phyloP scores from a whole-genome alignment of 257 asterid genomes.

The Catharanthus roseus region DNA sequence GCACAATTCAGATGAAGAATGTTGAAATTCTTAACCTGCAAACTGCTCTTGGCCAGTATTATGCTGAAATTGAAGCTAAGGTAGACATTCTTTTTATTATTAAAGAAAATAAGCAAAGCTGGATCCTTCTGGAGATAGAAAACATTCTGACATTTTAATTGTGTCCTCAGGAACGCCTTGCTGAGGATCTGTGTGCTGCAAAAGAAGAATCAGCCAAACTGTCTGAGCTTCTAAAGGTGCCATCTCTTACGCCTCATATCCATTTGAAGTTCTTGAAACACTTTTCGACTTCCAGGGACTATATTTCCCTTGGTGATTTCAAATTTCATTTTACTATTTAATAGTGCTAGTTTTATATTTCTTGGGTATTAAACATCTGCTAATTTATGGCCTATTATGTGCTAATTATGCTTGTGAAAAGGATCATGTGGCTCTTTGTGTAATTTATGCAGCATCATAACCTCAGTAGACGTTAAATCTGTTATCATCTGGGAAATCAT shows the following conservation, averaged over 20 bases:
- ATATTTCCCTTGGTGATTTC: neutral
- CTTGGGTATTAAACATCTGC: neutral
- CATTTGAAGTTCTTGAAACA: slow-evolving; percentile 1
- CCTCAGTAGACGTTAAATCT: neutral
- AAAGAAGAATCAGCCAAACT: slow-evolving; percentile 75
- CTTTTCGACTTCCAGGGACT: neutral
- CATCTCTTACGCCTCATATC: slow-evolving; percentile 14
- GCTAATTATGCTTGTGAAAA: neutral
- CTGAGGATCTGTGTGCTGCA: slow-evolving; percentile 57
- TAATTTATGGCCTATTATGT: neutral
- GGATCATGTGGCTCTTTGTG: neutral
- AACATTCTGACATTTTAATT: neutral
- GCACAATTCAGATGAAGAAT: slow-evolving; percentile 75
- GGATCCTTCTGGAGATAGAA: neutral
- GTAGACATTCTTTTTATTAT: slow-evolving; percentile 27
- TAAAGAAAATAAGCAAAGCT: slow-evolving; percentile 10
- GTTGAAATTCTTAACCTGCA: slow-evolving; percentile 89
- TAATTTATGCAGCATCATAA: neutral
- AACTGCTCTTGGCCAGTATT: slow-evolving; percentile 97
- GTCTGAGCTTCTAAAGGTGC: slow-evolving; percentile 68
- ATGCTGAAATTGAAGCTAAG: slow-evolving; percentile 99
- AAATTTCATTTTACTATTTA: neutral
- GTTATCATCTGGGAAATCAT: neutral
- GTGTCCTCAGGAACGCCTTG: slow-evolving; percentile 72
- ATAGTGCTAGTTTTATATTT: neutral